Conservation (phyloP, 805 yeast genomes). For the Debaryomyces maramus region DNA sequence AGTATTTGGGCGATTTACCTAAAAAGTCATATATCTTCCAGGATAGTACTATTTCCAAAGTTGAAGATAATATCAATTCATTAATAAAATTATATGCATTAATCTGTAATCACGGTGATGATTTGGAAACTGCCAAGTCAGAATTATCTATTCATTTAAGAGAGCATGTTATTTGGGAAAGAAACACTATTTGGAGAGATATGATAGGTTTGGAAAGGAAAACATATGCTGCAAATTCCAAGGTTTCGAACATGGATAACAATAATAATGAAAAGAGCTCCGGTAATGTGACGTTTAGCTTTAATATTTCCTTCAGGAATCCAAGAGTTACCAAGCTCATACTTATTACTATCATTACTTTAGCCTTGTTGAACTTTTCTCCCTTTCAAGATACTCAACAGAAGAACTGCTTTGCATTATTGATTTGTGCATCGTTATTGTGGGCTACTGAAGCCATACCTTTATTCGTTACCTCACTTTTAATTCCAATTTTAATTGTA, state of each 20-base stretch:
- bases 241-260: slow-evolving; percentile 20
- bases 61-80: slow-evolving; percentile 33
- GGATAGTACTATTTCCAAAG: slow-evolving; percentile 25
- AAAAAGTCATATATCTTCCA: slow-evolving; percentile 40
- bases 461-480: slow-evolving; percentile 80
- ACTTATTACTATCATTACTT: slow-evolving; percentile 49
- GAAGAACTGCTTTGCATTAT: slow-evolving; percentile 66
- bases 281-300: slow-evolving; percentile 7
- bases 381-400: slow-evolving; percentile 39
- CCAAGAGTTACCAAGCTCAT: slow-evolving; percentile 44
- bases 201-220: slow-evolving; percentile 71
- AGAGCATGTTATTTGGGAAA: slow-evolving; percentile 57
- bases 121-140: slow-evolving; percentile 46
- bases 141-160: slow-evolving; percentile 58
- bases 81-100: slow-evolving; percentile 37
- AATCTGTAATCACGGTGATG: slow-evolving; percentile 39
- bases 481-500: slow-evolving; percentile 81
- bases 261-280: slow-evolving; percentile 9
- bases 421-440: slow-evolving; percentile 75
- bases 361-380: slow-evolving; percentile 27
- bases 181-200: slow-evolving; percentile 57
- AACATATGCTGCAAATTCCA: slow-evolving; percentile 64
- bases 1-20: slow-evolving; percentile 48
- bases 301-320: slow-evolving; percentile 32
- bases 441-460: slow-evolving; percentile 98